phyloP scores from a whole-genome alignment of 2,329 filamentous ascomycete species.

The Magnaporthales sp. region DNA sequence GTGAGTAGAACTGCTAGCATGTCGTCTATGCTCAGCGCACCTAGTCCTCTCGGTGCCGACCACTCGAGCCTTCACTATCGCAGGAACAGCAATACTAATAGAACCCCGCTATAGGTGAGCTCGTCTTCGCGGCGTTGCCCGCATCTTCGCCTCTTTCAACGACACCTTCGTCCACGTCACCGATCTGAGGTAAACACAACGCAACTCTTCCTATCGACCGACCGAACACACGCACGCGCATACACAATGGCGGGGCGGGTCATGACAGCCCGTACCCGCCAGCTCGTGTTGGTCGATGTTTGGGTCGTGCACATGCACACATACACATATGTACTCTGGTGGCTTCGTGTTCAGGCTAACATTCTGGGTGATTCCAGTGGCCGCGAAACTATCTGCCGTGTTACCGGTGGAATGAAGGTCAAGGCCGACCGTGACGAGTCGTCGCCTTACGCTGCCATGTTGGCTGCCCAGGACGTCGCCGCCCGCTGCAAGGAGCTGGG shows the following conservation, averaged over 20 bases:
- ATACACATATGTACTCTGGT: background rate
- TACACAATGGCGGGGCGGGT: background rate
- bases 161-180: slow-evolving; percentile 97
- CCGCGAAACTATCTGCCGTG: slow-evolving; percentile 99
- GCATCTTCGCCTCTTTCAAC: slow-evolving; percentile 95
- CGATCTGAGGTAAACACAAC: slow-evolving; percentile 74
- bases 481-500: slow-evolving; percentile 67
- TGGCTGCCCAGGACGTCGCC: slow-evolving; percentile 98
- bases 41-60: background rate
- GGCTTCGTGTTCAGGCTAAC: slow-evolving; percentile 42
- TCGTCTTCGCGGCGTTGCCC: slow-evolving; percentile 96
- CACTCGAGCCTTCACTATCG: background rate
- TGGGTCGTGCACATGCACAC: background rate
- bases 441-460: slow-evolving; percentile 99
- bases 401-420: slow-evolving; percentile 99
- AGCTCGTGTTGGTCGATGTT: background rate
- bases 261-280: background rate
- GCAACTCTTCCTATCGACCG: background rate
- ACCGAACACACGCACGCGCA: background rate
- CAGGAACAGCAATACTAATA: background rate
- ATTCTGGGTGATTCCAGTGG: slow-evolving; percentile 70
- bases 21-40: background rate
- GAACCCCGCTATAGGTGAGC: slow-evolving; percentile 57
- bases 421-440: slow-evolving; percentile 99
- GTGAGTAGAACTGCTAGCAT: slow-evolving; percentile 40